Conservation (phyloP, 495 filamentous ascomycete species). For the Penicillium simplicissimum region DNA sequence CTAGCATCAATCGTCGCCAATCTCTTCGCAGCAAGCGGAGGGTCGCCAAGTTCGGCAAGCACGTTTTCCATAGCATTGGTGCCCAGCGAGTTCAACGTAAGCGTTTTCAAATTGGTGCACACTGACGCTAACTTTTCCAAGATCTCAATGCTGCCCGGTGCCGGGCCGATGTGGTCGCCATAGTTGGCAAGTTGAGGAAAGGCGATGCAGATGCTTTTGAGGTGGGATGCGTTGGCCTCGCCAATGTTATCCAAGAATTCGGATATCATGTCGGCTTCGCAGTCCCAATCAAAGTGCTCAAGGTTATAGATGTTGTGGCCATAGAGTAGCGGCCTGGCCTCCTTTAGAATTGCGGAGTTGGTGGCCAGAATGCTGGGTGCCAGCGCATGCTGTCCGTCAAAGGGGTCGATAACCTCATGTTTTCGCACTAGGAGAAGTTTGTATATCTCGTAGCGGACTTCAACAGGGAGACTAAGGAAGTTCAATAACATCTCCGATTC, state of each 20-base stretch:
- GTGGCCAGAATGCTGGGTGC: not conserved
- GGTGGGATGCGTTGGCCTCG: not conserved
- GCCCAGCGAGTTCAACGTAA: not conserved
- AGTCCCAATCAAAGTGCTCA: not conserved
- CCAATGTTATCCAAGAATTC: not conserved
- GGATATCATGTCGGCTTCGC: not conserved
- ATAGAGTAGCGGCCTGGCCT: not conserved
- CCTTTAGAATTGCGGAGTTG: not conserved
- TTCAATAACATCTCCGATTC: not conserved
- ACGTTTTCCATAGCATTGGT: not conserved
- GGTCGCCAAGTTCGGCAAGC: not conserved
- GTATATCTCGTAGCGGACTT: not conserved
- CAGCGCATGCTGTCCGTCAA: not conserved
- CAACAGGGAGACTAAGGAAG: not conserved
- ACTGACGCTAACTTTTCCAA: not conserved
- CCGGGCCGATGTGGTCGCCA: not conserved
- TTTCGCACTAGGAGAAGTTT: not conserved
- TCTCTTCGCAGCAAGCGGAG: not conserved
- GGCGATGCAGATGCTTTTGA: not conserved
- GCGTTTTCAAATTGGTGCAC: not conserved
- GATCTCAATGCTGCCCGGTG: not conserved
- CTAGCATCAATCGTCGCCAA: not conserved
- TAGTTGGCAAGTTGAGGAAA: not conserved
- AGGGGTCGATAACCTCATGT: not conserved
- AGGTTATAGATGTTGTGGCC: not conserved